phyloP scores from a whole-genome alignment of 2,329 filamentous ascomycete genomes.

The Stachybotrys chlorohalonatus region DNA sequence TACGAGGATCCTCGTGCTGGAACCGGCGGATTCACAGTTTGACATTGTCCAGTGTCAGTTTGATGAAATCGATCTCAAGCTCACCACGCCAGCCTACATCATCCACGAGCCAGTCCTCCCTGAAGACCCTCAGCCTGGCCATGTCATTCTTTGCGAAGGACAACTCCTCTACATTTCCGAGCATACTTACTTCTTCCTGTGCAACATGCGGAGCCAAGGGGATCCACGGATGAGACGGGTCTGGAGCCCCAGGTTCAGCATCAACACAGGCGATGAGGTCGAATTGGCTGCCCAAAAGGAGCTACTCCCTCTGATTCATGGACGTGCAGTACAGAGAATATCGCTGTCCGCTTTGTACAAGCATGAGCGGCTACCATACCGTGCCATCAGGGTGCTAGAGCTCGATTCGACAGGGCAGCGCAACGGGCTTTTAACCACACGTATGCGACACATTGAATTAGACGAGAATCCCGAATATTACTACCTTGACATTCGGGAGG shows the following conservation, averaged over 20 bases:
- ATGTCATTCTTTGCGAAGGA: conserved; percentile 3
- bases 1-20: conserved; percentile 1
- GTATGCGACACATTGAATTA: conserved; percentile 1
- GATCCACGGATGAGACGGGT: neutral
- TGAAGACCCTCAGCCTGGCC: conserved; percentile 1
- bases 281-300: conserved; percentile 1
- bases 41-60: conserved; percentile 4
- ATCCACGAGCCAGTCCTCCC: conserved; percentile 4
- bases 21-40: conserved; percentile 2
- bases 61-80: neutral
- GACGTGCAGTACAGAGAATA: neutral
- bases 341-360: neutral
- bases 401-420: neutral
- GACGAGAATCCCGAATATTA: conserved; percentile 3
- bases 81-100: neutral
- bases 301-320: conserved; percentile 1
- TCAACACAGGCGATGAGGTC: conserved; percentile 1
- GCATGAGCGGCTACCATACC: neutral
- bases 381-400: neutral
- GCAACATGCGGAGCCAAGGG: conserved; percentile 2
- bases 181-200: conserved; percentile 5
- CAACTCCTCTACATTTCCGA: conserved; percentile 2
- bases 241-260: conserved; percentile 4
- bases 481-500: conserved; percentile 3
- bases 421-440: neutral